A percentile compares a stretch with the other conserved stretches of the same genome.
Conservation (phyloP, 371 early-diverging fungal species). For the Rhizopus arrhizus region DNA sequence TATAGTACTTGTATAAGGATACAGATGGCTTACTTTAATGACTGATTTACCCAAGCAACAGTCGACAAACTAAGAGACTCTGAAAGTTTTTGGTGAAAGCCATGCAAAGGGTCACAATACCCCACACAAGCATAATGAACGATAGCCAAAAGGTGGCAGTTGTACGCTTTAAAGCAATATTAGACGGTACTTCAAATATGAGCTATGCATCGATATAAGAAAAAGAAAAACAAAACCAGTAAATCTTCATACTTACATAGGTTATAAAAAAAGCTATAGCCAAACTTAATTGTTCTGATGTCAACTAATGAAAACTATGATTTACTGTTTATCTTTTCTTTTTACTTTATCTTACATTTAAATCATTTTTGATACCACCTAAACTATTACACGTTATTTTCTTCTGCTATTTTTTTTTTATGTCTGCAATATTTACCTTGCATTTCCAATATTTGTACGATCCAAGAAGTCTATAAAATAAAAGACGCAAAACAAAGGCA, state of each 20-base stretch:
- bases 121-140: constrained; percentile 53
- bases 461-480: constrained; percentile 52
- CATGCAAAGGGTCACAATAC: constrained; percentile 43
- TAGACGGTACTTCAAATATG: constrained; percentile 52
- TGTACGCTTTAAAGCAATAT: constrained; percentile 44
- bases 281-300: constrained; percentile 26
- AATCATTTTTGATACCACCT: constrained; percentile 27
- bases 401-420: background rate
- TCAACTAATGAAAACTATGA: constrained; percentile 29
- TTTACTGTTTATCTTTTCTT: background rate
- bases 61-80: constrained; percentile 26
- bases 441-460: constrained; percentile 54
- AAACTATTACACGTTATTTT: constrained; percentile 21
- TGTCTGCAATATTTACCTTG: constrained; percentile 26
- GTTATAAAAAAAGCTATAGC: constrained; percentile 45
- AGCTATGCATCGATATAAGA: constrained; percentile 9
- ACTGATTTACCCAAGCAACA: constrained; percentile 39
- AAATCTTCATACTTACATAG: constrained; percentile 31
- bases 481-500: constrained; percentile 49
- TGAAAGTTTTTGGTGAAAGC: constrained; percentile 40
- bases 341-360: constrained; percentile 19
- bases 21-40: background rate
- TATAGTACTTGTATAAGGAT: background rate
- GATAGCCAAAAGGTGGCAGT: constrained; percentile 51
- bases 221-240: background rate